These are phyloP conservation scores for Thermoascus crustaceus DNA, from an alignment of 2,329 filamentous ascomycete species.

Conservation along the genomic window DNA sequence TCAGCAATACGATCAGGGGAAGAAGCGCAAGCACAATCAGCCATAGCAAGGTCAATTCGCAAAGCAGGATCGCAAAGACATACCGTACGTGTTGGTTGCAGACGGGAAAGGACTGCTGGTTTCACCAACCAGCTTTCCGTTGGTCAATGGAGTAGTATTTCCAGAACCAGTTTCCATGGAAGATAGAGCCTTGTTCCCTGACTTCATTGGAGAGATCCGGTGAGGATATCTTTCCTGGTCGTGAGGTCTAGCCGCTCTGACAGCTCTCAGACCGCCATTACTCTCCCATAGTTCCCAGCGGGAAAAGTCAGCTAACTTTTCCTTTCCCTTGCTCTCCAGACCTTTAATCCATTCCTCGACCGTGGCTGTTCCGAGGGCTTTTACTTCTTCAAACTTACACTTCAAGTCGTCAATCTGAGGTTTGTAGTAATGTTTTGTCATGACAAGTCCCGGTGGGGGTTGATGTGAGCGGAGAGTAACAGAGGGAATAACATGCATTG, in stretches of 20 bases:
- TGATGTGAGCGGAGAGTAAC: conserved; percentile 46
- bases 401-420: conserved; percentile 56
- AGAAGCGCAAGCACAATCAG: not conserved
- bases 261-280: conserved; percentile 23
- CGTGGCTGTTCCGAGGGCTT: conserved; percentile 57
- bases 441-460: conserved; percentile 40
- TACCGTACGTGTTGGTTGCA: conserved; percentile 9
- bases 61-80: conserved; percentile 1
- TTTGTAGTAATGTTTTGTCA: conserved; percentile 60
- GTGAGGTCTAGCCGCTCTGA: conserved; percentile 12
- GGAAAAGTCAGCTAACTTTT: conserved; percentile 51
- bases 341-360: conserved; percentile 75
- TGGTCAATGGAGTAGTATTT: conserved; percentile 6
- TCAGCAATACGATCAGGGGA: not conserved
- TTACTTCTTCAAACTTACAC: conserved; percentile 55
- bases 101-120: conserved; percentile 5
- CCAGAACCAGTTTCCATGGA: conserved; percentile 5
- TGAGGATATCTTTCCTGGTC: not conserved
- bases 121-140: conserved; percentile 3
- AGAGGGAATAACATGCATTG: conserved; percentile 53
- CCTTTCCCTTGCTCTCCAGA: conserved; percentile 55
- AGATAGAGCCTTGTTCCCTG: not conserved
- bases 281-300: conserved; percentile 70
- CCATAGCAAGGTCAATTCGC: not conserved
- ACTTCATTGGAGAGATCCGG: conserved; percentile 2